Evolutionary conservation across 768 basidiomycete genomes (phyloP).

Genomic region (Amanita phalloides): DNA sequence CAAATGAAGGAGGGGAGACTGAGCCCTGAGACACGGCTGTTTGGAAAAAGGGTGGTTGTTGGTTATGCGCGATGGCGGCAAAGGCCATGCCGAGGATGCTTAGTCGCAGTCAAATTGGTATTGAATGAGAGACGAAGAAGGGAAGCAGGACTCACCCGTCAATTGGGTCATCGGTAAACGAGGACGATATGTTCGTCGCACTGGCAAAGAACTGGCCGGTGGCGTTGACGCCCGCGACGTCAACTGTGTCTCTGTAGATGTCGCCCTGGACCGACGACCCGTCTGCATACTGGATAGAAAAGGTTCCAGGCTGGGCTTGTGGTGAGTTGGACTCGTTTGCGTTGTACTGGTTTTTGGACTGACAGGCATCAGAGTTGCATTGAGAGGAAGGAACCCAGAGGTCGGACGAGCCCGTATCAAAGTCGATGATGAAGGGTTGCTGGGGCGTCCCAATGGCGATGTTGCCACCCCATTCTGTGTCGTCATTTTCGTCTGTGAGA

Average conservation of each 20-base stretch:
- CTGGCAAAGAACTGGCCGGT: background rate
- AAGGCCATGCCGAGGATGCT: slow-evolving; percentile 26
- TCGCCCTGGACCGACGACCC: slow-evolving; percentile 30
- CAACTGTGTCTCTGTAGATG: slow-evolving; percentile 37
- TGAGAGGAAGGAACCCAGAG: slow-evolving; percentile 30
- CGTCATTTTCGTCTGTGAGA: slow-evolving; percentile 24
- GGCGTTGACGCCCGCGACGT: slow-evolving; percentile 32
- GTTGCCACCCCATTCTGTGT: slow-evolving; percentile 32
- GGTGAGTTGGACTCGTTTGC: slow-evolving; percentile 28
- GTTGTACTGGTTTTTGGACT: slow-evolving; percentile 26
- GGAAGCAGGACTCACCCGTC: background rate
- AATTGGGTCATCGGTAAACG: background rate
- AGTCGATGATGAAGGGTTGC: slow-evolving; percentile 33
- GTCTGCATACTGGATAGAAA: slow-evolving; percentile 37
- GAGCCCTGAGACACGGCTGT: slow-evolving; percentile 21
- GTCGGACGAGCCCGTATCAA: slow-evolving; percentile 43
- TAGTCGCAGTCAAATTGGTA: slow-evolving; percentile 1
- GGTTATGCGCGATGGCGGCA: slow-evolving; percentile 15
- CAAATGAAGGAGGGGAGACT: slow-evolving; percentile 23
- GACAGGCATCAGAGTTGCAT: slow-evolving; percentile 23
- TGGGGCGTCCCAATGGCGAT: slow-evolving; percentile 39
- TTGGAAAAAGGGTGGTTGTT: slow-evolving; percentile 21
- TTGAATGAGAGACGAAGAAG: no score
- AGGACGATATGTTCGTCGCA: background rate
- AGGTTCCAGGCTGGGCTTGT: slow-evolving; percentile 17